These are phyloP conservation scores for Puccinia sorghi DNA, from an alignment of 1,284 basidiomycete species.

Conservation along the genomic window DNA sequence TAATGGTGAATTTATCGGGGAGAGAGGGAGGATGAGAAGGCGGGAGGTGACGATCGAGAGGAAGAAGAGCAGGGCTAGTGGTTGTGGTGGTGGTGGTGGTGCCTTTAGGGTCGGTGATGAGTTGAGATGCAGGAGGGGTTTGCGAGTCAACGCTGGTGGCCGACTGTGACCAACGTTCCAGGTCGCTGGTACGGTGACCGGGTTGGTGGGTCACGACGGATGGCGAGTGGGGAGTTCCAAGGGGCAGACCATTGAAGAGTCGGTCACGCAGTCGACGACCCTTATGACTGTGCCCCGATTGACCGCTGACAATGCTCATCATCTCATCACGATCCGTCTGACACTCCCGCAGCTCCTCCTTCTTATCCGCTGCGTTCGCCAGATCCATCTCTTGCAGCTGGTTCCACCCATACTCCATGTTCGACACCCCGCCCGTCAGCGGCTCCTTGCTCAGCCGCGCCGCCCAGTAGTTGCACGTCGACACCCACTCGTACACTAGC, in stretches of 20 bases:
- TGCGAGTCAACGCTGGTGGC: conserved; percentile 9
- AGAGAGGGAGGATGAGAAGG: too few species aligned
- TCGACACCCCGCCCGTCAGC: conserved; percentile 88
- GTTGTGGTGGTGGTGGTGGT: not conserved
- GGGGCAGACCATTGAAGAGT: conserved; percentile 21
- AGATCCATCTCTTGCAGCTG: conserved; percentile 67
- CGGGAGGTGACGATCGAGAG: too few species aligned
- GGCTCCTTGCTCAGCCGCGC: conserved; percentile 90
- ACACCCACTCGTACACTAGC: conserved; percentile 95
- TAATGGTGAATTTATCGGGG: conserved; percentile 70
- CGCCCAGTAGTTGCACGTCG: conserved; percentile 98
- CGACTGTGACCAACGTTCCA: conserved; percentile 1
- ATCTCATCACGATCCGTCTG: conserved; percentile 59
- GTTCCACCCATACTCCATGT: conserved; percentile 99
- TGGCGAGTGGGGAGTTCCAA: not conserved
- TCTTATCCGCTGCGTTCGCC: conserved; percentile 65
- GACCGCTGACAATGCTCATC: conserved; percentile 61
- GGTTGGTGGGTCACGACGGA: not conserved
- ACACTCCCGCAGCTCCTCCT: conserved; percentile 55
- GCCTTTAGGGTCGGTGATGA: not conserved
- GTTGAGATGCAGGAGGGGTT: not conserved
- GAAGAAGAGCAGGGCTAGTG: conserved; percentile 58
- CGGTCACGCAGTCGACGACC: conserved; percentile 20
- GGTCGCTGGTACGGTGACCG: not conserved
- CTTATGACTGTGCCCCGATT: conserved; percentile 23